Conservation (phyloP, 345 rosid genomes). For the Barbarea vulgaris region DNA sequence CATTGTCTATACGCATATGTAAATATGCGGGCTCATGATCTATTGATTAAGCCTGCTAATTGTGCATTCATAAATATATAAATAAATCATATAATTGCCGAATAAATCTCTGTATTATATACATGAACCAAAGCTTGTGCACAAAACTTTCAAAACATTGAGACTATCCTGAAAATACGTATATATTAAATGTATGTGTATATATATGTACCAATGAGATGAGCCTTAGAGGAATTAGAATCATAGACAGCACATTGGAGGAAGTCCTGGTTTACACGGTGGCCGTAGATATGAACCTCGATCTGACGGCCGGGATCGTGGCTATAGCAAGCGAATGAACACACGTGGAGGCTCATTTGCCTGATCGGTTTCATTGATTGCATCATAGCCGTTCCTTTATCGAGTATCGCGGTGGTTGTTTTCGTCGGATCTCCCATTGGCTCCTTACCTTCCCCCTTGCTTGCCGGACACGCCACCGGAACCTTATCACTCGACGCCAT, state of each 20-base stretch:
- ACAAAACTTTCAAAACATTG: background rate
- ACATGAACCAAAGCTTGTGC: background rate
- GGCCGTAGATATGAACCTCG: constrained; percentile 65
- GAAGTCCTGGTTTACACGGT: constrained; percentile 76
- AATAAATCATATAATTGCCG: background rate
- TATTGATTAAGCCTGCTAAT: background rate
- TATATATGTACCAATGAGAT: constrained; percentile 59
- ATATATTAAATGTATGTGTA: background rate
- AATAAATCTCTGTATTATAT: background rate
- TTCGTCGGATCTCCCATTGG: constrained; percentile 56
- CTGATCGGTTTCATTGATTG: constrained; percentile 72
- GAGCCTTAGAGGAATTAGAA: constrained; percentile 52
- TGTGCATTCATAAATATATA: background rate
- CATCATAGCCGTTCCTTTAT: constrained; percentile 64
- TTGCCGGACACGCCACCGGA: constrained; percentile 39
- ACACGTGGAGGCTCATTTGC: constrained; percentile 62
- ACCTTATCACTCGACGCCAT: constrained; percentile 41
- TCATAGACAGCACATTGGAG: constrained; percentile 85
- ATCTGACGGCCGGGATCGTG: constrained; percentile 81
- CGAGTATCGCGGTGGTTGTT: constrained; percentile 48
- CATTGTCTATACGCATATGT: background rate
- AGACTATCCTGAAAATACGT: background rate
- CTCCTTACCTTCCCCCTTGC: constrained; percentile 28
- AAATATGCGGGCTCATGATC: background rate
- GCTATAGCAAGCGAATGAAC: constrained; percentile 75